Evolutionary conservation across 1,139 yeast genomes (phyloP), one percentile per base, ranked within the genome.

Genomic region (Pneumocystis murina): DNA sequence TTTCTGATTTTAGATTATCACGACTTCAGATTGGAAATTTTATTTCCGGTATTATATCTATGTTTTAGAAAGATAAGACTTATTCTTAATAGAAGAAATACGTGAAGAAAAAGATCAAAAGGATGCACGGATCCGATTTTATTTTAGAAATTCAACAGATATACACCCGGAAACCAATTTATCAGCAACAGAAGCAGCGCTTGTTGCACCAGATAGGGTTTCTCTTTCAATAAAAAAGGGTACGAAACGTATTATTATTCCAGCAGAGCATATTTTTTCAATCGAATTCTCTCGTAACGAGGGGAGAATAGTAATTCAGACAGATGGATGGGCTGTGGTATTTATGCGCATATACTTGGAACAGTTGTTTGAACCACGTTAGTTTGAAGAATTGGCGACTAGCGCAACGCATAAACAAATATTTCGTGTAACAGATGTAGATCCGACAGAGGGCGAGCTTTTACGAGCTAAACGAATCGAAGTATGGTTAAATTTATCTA

Each of bases 151-250:
- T 17, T 30, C 43, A 20, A 30, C 39, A 14, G 65, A 64, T 35
- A 30, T n/a, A 8, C 63, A 61, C 4, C 69, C 60, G 62, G 39
- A 59, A 67, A 63, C 63, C 8, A 61, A 64, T 38, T 28, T 64
- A 59, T 59, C 68, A 14, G 65, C 66, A 8, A 63, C 67, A n/a
- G 70, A 68, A 17, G 64, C 67, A 12, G 70, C 71, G 2, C 59
- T 68, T 58, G 61, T 64, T 3, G 70, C 67, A 40, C 72, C 72
- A 4, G 72, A 70, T 40, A 63, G 71, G 12, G 60, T 70, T 36
- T 67, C 69, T 30, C 68, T 70, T 40, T 68, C 70, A 10, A 55
- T 70, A 33, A 64, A 59, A 39, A 66, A 67, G 35, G 72, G 72
- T 3, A 62, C 69, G 10, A 61, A 68, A 43, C 66, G 72, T 16